Evolutionary conservation across 805 yeast species (phyloP), one percentile per base, ranked within the genome.

Genomic region (Schwanniomyces polymorphus): DNA sequence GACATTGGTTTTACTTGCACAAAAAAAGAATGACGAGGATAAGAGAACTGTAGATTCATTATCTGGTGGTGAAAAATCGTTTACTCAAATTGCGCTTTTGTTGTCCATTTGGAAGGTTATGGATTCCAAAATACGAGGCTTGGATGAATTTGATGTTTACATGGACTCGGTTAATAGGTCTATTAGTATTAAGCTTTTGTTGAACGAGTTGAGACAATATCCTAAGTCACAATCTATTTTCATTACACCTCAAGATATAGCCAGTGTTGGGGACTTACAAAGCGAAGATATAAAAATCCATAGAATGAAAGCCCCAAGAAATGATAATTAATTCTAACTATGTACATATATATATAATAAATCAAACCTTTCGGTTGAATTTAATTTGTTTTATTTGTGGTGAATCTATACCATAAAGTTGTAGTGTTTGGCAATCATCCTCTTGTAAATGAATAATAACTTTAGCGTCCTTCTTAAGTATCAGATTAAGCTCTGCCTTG

Each of bases 41-140:
- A 73, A 80, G 27, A 75, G 97, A 54, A 81, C 85, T 33, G 89
- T 89, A 3, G 88, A 84, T 53, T 86, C 97, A 0, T 75, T 92
- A 23, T 90, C 97, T 1, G 99, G 99, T 31, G 99, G 99, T 40
- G 99, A 94, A 63, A 91, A 91, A 61, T 90, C 97, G 0, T 92
- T 86, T 64, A 84, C 97, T 0, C 99, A 95, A 63, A 84, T 92
- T 52, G 88, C 97, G 0, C 76, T 94, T 48, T 67, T 94, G 40
- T 72, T 92, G 49, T 86, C 97, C 0, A 86, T 96, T 26, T 94
- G 99, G 99, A 82, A 83, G 53, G 85, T 89, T 25, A 91, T 94
- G 97, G 82, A 86, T 50, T 85, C 96, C 0, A 81, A 88, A 47
- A 79, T 94, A 16, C 80, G 95, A 49, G 97, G 97, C 0, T 70